These are phyloP conservation scores for Gentiana dahurica DNA, from an alignment of 257 asterid species.

Conservation along the genomic window DNA sequence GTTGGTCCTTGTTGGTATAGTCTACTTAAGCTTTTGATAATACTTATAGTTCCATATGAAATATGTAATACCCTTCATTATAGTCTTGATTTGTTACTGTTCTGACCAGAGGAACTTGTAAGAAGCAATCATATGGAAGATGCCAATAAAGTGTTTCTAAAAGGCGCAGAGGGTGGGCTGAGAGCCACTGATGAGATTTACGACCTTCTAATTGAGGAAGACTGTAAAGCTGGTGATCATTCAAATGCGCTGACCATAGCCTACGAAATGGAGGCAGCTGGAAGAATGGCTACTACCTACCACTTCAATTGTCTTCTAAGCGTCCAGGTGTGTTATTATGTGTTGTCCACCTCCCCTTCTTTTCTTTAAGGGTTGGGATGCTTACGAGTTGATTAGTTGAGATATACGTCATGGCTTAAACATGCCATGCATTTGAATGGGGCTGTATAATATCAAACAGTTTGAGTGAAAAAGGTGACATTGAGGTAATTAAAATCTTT, in stretches of 20 bases:
- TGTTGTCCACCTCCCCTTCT: too few relatives aligned
- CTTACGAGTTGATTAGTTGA: too few relatives aligned
- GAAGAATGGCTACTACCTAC: conserved; percentile 94
- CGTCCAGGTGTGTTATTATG: conserved; percentile 50
- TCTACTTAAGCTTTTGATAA: conserved; percentile 17
- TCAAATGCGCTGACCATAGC: conserved; percentile 97
- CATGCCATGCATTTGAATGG: too few relatives aligned
- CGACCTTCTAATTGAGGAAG: conserved; percentile 87
- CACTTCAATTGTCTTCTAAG: conserved; percentile 98
- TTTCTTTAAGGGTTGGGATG: too few relatives aligned
- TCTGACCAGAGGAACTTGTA: conserved; percentile 83
- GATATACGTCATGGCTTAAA: too few relatives aligned
- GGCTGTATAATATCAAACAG: too few relatives aligned
- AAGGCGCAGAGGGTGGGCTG: conserved; percentile 90
- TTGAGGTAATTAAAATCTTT: too few relatives aligned
- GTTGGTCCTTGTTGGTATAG: conserved; percentile 90
- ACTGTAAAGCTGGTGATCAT: conserved; percentile 92
- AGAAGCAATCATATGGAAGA: conserved; percentile 71
- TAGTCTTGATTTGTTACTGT: conserved; percentile 14
- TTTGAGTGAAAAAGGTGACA: too few relatives aligned
- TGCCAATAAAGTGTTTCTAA: conserved; percentile 86
- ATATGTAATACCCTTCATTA: conserved; percentile 11
- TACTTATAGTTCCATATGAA: conserved; percentile 11
- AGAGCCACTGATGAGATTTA: conserved; percentile 93
- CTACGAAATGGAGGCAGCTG: conserved; percentile 98